Percentiles rank a stretch among this genome's conserved stretches.
Evolutionary conservation across 805 yeast genomes (phyloP).

Genomic region (Martiniozyma abietophila): DNA sequence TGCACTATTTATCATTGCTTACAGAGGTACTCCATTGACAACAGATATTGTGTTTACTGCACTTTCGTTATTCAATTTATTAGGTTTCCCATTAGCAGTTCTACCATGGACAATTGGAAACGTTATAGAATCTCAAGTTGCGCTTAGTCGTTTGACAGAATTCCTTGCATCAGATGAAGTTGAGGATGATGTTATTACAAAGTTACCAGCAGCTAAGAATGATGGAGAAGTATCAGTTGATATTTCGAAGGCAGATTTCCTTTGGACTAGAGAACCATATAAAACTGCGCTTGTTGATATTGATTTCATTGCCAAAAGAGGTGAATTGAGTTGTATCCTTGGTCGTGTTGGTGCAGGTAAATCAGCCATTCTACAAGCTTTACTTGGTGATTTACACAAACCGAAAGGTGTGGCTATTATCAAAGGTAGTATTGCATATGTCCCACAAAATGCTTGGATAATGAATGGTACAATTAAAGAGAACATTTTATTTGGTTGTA

Average conservation of each 20-base stretch:
- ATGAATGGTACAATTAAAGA: slow-evolving; percentile 91
- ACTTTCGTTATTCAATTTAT: slow-evolving; percentile 73
- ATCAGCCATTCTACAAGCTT: slow-evolving; percentile 44
- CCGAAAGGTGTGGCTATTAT: slow-evolving; percentile 27
- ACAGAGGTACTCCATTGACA: slow-evolving; percentile 53
- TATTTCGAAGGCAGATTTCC: slow-evolving; percentile 58
- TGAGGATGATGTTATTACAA: slow-evolving; percentile 57
- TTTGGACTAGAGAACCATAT: slow-evolving; percentile 70
- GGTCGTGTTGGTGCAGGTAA: slow-evolving; percentile 67
- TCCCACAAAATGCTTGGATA: slow-evolving; percentile 85
- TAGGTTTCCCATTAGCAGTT: slow-evolving; percentile 86
- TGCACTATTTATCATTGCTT: slow-evolving; percentile 56
- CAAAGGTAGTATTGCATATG: slow-evolving; percentile 46
- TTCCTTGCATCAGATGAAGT: slow-evolving; percentile 73
- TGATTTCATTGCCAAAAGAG: slow-evolving; percentile 41
- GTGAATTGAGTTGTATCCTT: slow-evolving; percentile 48
- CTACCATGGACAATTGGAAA: slow-evolving; percentile 85
- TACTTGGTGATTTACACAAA: slow-evolving; percentile 42
- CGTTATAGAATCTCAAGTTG: slow-evolving; percentile 82
- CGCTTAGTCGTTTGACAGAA: slow-evolving; percentile 60
- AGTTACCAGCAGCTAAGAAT: slow-evolving; percentile 35
- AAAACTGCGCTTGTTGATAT: slow-evolving; percentile 45
- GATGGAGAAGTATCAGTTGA: slow-evolving; percentile 61
- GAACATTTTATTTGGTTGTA: slow-evolving; percentile 84
- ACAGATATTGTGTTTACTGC: slow-evolving; percentile 93